Base-by-base conservation (phyloP, 192 early-diverging fungal species). In the Linnemannia hyalina region DNA sequence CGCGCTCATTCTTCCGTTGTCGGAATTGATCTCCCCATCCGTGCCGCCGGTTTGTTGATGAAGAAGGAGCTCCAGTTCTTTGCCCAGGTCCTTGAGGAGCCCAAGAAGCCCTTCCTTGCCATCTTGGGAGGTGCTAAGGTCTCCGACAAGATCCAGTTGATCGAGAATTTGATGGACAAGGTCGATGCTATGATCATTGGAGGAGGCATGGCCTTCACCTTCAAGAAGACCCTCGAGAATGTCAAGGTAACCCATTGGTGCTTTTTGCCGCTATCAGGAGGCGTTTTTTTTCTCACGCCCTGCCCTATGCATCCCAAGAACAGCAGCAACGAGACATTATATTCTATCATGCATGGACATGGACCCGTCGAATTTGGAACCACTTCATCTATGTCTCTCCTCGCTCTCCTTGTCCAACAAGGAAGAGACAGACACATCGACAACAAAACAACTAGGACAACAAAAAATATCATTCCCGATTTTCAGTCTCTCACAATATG, bases 31-130 rank as follows among this genome's bases (percentile, higher is more conserved):
- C 91, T 99, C 78, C 95, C 97, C 63, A 90, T 94, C 72, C 93
- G 95, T 74, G 98, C 98, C 49, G 96, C 98, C 57, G 98, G 98
- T 55, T 96, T 99, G 90, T 91, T 99, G 89, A 98, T 99, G 97
- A 96, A 98, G 92, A 97, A 97, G 92, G 98, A 99, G 92, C 93
- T 99, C 68, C 97, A 98, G 88, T 99, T 95, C 94, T 99, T 99
- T 94, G 97, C 95, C 75, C 97, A 98, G 92, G 98, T 96, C 20
- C 93, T 98, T 22, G 98, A 99, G 91, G 92, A 92, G 88, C 98
- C 98, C 44, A 95, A 95, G 41, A 91, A 92, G 69, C 98, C 98
- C 44, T 99, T 98, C 93, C 88, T 99, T 81, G 98, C 98, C 52
- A 99, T 99, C 77, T 91, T 99, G 68, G 98, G 98, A 71, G 98